Base-by-base conservation (phyloP, 176 grass and related monocot genomes). In the Juncus effusus region DNA sequence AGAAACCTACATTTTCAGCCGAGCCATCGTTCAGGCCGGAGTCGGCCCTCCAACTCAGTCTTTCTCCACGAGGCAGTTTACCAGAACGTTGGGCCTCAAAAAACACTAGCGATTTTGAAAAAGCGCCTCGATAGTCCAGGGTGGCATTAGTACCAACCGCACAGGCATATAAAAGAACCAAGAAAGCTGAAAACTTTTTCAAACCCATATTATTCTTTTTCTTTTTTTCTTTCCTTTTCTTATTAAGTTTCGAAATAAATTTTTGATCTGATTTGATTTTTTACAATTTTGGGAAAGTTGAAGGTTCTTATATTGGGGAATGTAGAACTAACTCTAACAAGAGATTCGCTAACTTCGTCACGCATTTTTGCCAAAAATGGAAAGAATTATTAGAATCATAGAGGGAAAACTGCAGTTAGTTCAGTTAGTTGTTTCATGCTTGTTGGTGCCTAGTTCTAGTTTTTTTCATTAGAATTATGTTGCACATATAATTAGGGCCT, bases 1-100 rank as follows among this genome's bases (percentile, higher is more conserved):
- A 28, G 1, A 28, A 28, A 28, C 19, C 39, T 59, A 71, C 67
- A 44, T 71, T 58, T 57, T 71, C 51, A 11, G 53, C 40, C 16
- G 67, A 71, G 51, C 67, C 67, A 36, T 71, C 52, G 42, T 71
- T 57, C 35, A 71, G 67, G 35, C 67, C 67, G 2, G 67, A 71
- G 37, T 51, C 51, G 5, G 67, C 54, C 16, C 67, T 13, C 67
- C 67, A 71, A 16, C 52, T 71, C 67, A 58, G 41, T 49, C 9
- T 71, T n/a, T 8, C 8, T 59, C 10, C 7, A 6, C 28, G 28
- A 16, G 67, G 9, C 28, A 71, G 41, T 40, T 71, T 71, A n/a
- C 67, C 67, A 35, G 67, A 71, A 36, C 38, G 54, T 16, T 57
- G 67, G 38, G 67, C 67, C 39, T 71, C 67, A 58, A 71, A 71